A percentile compares a stretch with the other conserved stretches of the same genome.
phyloP scores from a whole-genome alignment of 257 asterid genomes.

The Leonotis leonurus region DNA sequence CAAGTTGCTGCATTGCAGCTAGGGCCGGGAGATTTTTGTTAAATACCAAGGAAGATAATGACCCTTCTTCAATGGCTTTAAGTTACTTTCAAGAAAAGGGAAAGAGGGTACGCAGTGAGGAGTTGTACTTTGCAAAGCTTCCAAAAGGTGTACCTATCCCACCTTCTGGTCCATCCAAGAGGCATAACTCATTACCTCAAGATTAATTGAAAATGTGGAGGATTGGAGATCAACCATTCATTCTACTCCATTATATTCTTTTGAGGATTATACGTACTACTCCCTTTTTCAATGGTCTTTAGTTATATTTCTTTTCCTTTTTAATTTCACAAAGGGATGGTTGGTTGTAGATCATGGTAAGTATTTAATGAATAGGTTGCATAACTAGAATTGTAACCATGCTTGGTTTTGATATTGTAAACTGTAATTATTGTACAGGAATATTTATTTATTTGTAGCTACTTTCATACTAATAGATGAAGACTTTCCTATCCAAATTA shows the following conservation, averaged over 20 bases:
- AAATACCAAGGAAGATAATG: slow-evolving; percentile 4
- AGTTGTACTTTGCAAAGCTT: slow-evolving; percentile 30
- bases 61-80: slow-evolving; percentile 7
- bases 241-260: no score
- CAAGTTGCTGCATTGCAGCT: slow-evolving; percentile 7
- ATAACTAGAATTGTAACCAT: not conserved
- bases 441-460: slow-evolving; percentile 8
- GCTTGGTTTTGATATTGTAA: not conserved
- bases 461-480: no score
- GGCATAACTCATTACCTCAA: slow-evolving; percentile 35
- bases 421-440: slow-evolving; percentile 5
- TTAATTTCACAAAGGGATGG: not conserved
- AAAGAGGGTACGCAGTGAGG: not conserved
- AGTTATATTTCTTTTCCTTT: not conserved
- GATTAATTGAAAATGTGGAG: slow-evolving; percentile 21
- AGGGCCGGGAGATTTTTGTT: slow-evolving; percentile 17
- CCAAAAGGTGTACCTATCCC: slow-evolving; percentile 40
- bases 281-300: not conserved
- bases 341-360: not conserved
- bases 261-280: no score
- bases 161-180: slow-evolving; percentile 41
- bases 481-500: no score
- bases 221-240: not conserved
- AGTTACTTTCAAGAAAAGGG: slow-evolving; percentile 13
- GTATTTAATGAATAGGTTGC: not conserved